These are phyloP conservation scores for Triticum urartu DNA, from an alignment of 176 grass and related monocot species.

Conservation along the genomic window DNA sequence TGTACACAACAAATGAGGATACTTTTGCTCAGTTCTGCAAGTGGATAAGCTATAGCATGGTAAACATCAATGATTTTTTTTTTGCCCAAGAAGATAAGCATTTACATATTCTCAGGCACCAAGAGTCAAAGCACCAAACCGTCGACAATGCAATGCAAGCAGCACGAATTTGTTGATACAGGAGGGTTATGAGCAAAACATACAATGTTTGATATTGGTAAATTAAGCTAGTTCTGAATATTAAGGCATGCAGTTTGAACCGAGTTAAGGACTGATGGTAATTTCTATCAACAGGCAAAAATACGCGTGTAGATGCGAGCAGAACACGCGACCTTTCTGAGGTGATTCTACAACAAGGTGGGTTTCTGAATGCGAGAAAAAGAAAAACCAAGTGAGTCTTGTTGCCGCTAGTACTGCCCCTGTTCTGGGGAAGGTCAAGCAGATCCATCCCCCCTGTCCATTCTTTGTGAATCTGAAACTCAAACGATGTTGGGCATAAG, in stretches of 20 bases:
- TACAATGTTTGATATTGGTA: neutral
- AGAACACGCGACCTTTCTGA: neutral
- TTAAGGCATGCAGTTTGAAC: neutral
- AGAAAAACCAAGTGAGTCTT: neutral
- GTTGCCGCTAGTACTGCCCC: neutral
- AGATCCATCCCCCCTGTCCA: neutral
- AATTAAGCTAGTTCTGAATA: neutral
- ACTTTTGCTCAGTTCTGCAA: neutral
- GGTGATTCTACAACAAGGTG: neutral
- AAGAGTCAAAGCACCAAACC: neutral
- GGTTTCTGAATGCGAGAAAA: neutral
- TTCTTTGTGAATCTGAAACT: conserved; percentile 10
- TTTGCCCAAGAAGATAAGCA: neutral
- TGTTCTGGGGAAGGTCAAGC: neutral
- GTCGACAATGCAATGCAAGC: neutral
- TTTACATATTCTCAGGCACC: neutral
- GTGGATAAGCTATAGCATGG: neutral
- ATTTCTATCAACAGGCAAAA: neutral
- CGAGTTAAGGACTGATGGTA: neutral
- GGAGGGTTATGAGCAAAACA: neutral
- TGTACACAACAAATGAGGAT: too few species aligned
- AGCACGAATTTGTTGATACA: neutral
- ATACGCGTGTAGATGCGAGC: neutral
- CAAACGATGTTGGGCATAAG: neutral
- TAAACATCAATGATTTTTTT: neutral